These are phyloP conservation scores for Exophiala sideris DNA, from an alignment of 2,329 filamentous ascomycete genomes.

Conservation along the genomic window DNA sequence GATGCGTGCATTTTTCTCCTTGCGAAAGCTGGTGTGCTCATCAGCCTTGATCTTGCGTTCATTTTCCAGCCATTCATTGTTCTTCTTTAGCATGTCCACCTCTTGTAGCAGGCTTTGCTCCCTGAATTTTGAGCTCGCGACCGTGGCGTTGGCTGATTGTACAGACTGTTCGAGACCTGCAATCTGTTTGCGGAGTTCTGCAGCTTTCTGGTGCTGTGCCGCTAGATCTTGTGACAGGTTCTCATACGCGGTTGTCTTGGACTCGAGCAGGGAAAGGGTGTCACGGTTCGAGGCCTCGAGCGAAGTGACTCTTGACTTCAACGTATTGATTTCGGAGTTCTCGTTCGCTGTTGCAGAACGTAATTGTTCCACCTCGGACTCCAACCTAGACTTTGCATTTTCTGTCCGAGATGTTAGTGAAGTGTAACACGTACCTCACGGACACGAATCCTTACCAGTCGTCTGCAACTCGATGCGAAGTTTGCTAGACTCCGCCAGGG, in stretches of 20 bases:
- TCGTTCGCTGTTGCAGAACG: slow-evolving; percentile 68
- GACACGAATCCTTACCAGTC: slow-evolving; percentile 60
- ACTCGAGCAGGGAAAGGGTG: slow-evolving; percentile 81
- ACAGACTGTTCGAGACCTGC: slow-evolving; percentile 76
- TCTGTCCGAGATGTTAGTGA: slow-evolving; percentile 52
- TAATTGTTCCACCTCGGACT: slow-evolving; percentile 75
- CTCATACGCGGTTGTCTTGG: slow-evolving; percentile 83
- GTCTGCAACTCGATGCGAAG: slow-evolving; percentile 75
- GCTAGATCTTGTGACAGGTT: slow-evolving; percentile 81
- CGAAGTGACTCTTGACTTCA: slow-evolving; percentile 78
- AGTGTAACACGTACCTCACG: background rate
- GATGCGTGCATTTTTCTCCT: slow-evolving; percentile 89
- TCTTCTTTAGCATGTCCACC: slow-evolving; percentile 80
- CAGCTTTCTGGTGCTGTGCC: slow-evolving; percentile 81
- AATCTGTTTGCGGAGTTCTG: slow-evolving; percentile 79
- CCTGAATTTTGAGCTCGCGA: slow-evolving; percentile 79
- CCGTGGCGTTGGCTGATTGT: slow-evolving; percentile 75
- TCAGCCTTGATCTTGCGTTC: slow-evolving; percentile 87
- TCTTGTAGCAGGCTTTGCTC: slow-evolving; percentile 90
- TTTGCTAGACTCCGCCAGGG: slow-evolving; percentile 77
- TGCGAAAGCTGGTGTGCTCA: slow-evolving; percentile 85
- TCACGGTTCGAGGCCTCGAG: slow-evolving; percentile 92
- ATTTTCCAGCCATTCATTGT: slow-evolving; percentile 87
- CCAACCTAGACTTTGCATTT: slow-evolving; percentile 67
- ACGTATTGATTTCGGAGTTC: slow-evolving; percentile 66